Base-by-base conservation (phyloP, 345 rosid genomes). In the Isatis tinctoria region DNA sequence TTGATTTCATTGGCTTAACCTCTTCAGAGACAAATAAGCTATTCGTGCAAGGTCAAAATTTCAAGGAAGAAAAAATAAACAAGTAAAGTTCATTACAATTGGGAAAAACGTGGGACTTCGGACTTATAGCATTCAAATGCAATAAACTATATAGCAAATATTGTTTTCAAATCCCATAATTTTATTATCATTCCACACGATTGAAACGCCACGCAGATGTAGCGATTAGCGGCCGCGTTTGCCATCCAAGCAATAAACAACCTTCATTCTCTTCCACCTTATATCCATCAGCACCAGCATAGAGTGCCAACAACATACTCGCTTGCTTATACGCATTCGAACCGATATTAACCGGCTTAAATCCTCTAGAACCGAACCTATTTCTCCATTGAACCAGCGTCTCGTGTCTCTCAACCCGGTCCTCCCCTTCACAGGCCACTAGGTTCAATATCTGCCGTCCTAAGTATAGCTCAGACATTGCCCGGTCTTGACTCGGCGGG, bases 211-310 rank as follows among this genome's bases (percentile, higher is more conserved):
- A 95, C 0, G 99, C 98, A 11, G 98, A 92, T 49, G 99, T 86
- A 58, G 98, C 83, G 24, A 95, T 92, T 5, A 95, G 93, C 43
- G 97, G 90, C 75, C 96, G 74, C 0, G 92, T 88, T 65, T 95
- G 98, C 99, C 99, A 95, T 37, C 96, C 99, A 9, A 95, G 93
- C 89, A 88, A 86, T 36, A 95, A 73, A 60, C 96, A 84, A 13
- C 99, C 99, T 8, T 79, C 78, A 53, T 82, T 86, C 70, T 95
- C 99, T 69, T 95, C 99, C 49, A 95, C 99, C 33, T 85, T 79
- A 20, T 90, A 95, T 14, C 99, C 99, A 18, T 90, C 92, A 3
- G 90, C 99, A 35, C 98, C 96, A 0, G 88, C 86, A 8, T 86
- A 85, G 0, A 90, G 75, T 18, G 92, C 98, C 76, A 95, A 47